Conservation (phyloP, 2,329 filamentous ascomycete genomes). For the Cladorrhinum sp. region DNA sequence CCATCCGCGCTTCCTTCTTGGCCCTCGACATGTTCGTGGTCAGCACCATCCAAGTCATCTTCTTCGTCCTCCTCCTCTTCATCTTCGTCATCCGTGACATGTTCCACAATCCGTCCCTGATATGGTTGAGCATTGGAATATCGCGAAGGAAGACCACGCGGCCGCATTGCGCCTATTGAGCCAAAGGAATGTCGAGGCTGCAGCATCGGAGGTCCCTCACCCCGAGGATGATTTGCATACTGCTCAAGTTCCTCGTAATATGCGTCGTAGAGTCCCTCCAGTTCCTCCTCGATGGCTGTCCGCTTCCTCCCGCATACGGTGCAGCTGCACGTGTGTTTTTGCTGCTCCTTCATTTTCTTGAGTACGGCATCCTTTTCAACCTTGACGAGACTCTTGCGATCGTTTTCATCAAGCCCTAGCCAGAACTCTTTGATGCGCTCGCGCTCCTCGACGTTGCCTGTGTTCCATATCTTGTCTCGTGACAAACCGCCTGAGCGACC, state of each 20-base stretch:
- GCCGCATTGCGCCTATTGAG: constrained; percentile 51
- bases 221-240: constrained; percentile 78
- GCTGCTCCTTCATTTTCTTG: constrained; percentile 99
- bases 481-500: constrained; percentile 45
- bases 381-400: constrained; percentile 92
- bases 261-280: constrained; percentile 95
- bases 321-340: constrained; percentile 98
- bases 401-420: constrained; percentile 89
- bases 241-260: constrained; percentile 98
- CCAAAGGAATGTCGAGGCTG: constrained; percentile 63
- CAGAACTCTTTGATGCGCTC: constrained; percentile 98
- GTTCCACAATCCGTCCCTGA: constrained; percentile 69
- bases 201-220: constrained; percentile 66
- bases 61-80: constrained; percentile 56
- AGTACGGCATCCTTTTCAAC: constrained; percentile 98
- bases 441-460: constrained; percentile 86
- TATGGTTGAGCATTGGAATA: constrained; percentile 68
- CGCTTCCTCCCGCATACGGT: constrained; percentile 95
- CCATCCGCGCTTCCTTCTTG: constrained; percentile 47
- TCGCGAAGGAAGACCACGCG: constrained; percentile 55
- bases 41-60: constrained; percentile 39
- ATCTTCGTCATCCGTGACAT: constrained; percentile 55
- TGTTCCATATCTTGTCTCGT: constrained; percentile 95
- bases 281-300: constrained; percentile 94
- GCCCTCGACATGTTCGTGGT: constrained; percentile 40